Conservation (phyloP, 768 basidiomycete species). For the Lactarius hengduanensis region DNA sequence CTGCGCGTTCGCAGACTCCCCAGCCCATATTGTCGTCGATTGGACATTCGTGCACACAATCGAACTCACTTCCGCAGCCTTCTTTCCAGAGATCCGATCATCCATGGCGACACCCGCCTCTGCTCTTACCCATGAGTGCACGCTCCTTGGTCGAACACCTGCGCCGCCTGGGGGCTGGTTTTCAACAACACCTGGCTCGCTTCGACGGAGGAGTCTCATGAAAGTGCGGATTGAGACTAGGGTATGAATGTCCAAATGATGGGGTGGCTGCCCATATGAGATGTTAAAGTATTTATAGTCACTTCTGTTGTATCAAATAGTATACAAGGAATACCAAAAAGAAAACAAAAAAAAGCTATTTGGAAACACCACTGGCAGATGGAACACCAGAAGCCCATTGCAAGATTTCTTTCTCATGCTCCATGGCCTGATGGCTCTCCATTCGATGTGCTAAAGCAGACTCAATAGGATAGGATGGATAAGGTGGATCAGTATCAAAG, state of each 20-base stretch:
- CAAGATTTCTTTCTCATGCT: neutral
- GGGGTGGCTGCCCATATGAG: too few species aligned
- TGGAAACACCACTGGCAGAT: too few species aligned
- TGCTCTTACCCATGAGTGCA: conserved; percentile 19
- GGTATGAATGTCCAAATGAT: too few species aligned
- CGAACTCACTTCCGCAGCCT: conserved; percentile 28
- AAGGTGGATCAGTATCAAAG: too few species aligned
- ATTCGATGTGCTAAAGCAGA: too few species aligned
- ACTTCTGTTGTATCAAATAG: too few species aligned
- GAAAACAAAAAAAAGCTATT: too few species aligned
- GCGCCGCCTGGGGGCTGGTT: conserved; percentile 48
- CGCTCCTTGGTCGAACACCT: conserved; percentile 40
- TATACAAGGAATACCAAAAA: too few species aligned
- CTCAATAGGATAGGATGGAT: too few species aligned
- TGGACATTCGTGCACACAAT: conserved; percentile 14
- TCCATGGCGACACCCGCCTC: conserved; percentile 3
- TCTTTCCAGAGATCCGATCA: conserved; percentile 2
- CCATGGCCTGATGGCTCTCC: neutral
- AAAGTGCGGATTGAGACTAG: conserved; percentile 70
- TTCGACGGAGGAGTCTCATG: conserved; percentile 49
- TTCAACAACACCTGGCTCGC: conserved; percentile 51
- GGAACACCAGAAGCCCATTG: neutral
- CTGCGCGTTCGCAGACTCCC: conserved; percentile 29
- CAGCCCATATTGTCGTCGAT: conserved; percentile 8
- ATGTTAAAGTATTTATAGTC: too few species aligned